Evolutionary conservation across 495 filamentous ascomycete species (phyloP).

Genomic region (Rusavskia elegans): DNA sequence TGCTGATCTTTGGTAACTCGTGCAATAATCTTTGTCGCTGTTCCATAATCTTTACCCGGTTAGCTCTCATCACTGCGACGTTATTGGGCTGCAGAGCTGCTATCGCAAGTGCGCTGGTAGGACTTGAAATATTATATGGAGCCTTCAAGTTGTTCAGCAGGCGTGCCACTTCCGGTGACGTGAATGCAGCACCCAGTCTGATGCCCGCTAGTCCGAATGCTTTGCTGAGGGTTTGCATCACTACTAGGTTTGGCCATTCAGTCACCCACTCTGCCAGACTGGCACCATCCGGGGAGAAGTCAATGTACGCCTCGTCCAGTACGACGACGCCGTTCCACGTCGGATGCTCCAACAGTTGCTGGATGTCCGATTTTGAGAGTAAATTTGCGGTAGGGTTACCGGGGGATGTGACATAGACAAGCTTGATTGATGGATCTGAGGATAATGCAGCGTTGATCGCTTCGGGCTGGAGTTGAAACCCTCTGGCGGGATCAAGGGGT

Average conservation of each 20-base stretch:
- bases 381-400: slow-evolving; percentile 83
- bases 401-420: slow-evolving; percentile 83
- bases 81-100: slow-evolving; percentile 51
- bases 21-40: slow-evolving; percentile 62
- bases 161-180: slow-evolving; percentile 48
- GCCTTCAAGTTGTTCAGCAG: slow-evolving; percentile 87
- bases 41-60: slow-evolving; percentile 47
- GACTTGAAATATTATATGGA: slow-evolving; percentile 83
- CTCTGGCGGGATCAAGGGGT: slow-evolving; percentile 43
- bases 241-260: slow-evolving; percentile 91
- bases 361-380: slow-evolving; percentile 60
- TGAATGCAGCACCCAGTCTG: slow-evolving; percentile 56
- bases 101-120: slow-evolving; percentile 65
- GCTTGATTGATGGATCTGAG: slow-evolving; percentile 54
- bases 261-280: slow-evolving; percentile 84
- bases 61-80: slow-evolving; percentile 51
- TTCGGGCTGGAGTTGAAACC: slow-evolving; percentile 54
- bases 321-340: slow-evolving; percentile 92
- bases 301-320: slow-evolving; percentile 92
- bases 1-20: slow-evolving; percentile 59
- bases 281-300: slow-evolving; percentile 68
- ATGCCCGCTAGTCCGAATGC: slow-evolving; percentile 93
- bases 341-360: slow-evolving; percentile 61
- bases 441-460: slow-evolving; percentile 51
- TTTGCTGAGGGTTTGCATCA: slow-evolving; percentile 95